Evolutionary conservation across 257 asterid genomes (phyloP).

Genomic region (Penstemon davidsonii): DNA sequence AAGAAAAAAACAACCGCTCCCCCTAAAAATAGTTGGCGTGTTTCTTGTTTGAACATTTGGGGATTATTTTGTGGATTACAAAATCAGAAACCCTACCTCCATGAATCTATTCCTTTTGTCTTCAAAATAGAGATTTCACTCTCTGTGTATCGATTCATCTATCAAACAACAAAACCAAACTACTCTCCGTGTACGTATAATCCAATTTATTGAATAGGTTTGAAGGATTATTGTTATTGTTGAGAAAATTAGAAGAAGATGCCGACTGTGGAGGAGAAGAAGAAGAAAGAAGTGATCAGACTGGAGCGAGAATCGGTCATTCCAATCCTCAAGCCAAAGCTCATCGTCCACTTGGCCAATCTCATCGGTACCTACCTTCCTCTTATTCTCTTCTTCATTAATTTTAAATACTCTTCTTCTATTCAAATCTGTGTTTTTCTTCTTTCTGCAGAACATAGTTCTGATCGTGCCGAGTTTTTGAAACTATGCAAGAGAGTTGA

Average conservation of each 20-base stretch:
- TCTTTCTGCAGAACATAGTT: constrained; percentile 59
- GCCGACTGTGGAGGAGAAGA: constrained; percentile 34
- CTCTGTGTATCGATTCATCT: too few relatives aligned
- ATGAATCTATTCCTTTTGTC: too few relatives aligned
- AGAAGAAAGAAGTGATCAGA: constrained; percentile 73
- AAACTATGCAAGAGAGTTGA: constrained; percentile 97
- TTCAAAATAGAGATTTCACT: too few relatives aligned
- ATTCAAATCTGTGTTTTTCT: background rate
- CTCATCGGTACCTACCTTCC: constrained; percentile 65
- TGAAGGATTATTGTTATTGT: constrained; percentile 2
- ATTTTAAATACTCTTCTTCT: background rate
- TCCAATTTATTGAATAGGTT: too few relatives aligned
- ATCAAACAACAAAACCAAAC: too few relatives aligned
- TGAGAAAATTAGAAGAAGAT: background rate
- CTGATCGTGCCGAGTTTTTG: constrained; percentile 91
- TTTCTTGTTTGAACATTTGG: too few relatives aligned
- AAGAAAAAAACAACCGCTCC: too few relatives aligned
- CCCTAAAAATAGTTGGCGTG: too few relatives aligned
- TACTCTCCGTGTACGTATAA: too few relatives aligned
- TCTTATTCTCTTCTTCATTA: background rate
- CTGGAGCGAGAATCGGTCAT: constrained; percentile 91
- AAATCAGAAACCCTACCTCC: too few relatives aligned
- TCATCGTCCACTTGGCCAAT: constrained; percentile 82
- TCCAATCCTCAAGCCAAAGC: constrained; percentile 94
- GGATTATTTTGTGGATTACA: too few relatives aligned